Evolutionary conservation across 1,284 basidiomycete species (phyloP), one percentile per base, ranked within the genome.

Genomic region (Cystobasidiaceae sp.): DNA sequence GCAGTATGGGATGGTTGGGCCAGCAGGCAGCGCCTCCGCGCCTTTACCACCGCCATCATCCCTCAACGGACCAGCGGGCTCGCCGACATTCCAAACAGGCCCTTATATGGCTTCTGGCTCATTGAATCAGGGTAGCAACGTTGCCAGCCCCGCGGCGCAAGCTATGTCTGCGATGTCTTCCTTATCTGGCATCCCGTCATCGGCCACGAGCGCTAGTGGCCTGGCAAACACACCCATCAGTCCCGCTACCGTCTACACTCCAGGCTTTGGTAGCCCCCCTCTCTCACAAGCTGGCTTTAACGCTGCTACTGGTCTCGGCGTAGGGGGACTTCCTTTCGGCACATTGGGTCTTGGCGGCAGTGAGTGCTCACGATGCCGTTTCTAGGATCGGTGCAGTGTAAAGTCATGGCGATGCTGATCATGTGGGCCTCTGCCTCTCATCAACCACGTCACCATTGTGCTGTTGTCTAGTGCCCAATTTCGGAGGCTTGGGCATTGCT

Each of bases 131-230:
- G n/a, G n/a, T n/a, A n/a, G n/a, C n/a, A 64, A 65, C 33, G 45
- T 60, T 37, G 58, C 68, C 33, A 55, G 66, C n/a, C 58, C 64
- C 23, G 37, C 66, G 34, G 49, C 55, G 11, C 46, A 66, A 49
- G 63, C 62, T 33, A 66, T 64, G 30, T 59, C 68, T 37, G 66
- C 68, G 3, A 69, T 67, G 56, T 69, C 68, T 30, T 67, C 68
- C 25, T 50, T 55, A 37, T 69, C 67, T 41, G 68, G 66, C 25
- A 68, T 60, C 27, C 61, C 61, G 27, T 66, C 67, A 30, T 68
- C 50, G 21, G 41, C 37, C 32, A 52, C 50, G 13, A 52, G 50
- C 21, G 50, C 50, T 39, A 8, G 33, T 13, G n/a, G n/a, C n/a
- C n/a, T n/a, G n/a, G 50, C 50, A 37, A 52, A 52, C 41, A 52